Percentiles rank a stretch among this genome's conserved stretches.
These are phyloP conservation scores for Nemania serpens DNA, from an alignment of 2,329 filamentous ascomycete genomes.

Conservation along the genomic window DNA sequence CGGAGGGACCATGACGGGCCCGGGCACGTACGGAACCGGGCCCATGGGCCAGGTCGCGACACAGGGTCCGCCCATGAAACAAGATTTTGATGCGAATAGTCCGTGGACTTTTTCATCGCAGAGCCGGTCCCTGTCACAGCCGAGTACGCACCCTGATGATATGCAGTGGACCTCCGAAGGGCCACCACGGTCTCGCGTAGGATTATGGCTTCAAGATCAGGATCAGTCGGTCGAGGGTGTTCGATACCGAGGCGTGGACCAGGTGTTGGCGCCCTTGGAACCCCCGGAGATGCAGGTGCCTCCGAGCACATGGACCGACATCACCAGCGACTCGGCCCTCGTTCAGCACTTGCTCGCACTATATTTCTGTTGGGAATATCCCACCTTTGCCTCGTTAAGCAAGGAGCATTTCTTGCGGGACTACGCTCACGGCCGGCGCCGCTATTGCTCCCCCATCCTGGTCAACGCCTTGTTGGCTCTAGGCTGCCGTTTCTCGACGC, in stretches of 20 bases:
- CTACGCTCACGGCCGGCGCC: constrained; percentile 62
- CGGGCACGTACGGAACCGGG: constrained; percentile 37
- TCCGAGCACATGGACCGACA: constrained; percentile 60
- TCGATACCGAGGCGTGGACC: constrained; percentile 50
- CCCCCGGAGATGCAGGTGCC: constrained; percentile 50
- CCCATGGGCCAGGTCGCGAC: constrained; percentile 42
- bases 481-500: constrained; percentile 70
- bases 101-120: constrained; percentile 55
- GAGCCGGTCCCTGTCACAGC: constrained; percentile 52
- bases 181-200: constrained; percentile 52
- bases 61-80: constrained; percentile 41
- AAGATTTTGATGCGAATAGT: constrained; percentile 51
- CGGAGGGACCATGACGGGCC: constrained; percentile 24
- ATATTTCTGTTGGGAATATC: constrained; percentile 79
- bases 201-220: constrained; percentile 55
- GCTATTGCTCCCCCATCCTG: constrained; percentile 70
- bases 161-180: constrained; percentile 53
- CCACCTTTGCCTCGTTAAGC: constrained; percentile 73
- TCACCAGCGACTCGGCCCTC: constrained; percentile 61
- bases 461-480: constrained; percentile 69
- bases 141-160: constrained; percentile 51
- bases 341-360: constrained; percentile 67
- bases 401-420: constrained; percentile 73
- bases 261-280: constrained; percentile 54
- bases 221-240: constrained; percentile 42